Base-by-base conservation (phyloP, 2,329 filamentous ascomycete species). In the Polychaeton citri region DNA sequence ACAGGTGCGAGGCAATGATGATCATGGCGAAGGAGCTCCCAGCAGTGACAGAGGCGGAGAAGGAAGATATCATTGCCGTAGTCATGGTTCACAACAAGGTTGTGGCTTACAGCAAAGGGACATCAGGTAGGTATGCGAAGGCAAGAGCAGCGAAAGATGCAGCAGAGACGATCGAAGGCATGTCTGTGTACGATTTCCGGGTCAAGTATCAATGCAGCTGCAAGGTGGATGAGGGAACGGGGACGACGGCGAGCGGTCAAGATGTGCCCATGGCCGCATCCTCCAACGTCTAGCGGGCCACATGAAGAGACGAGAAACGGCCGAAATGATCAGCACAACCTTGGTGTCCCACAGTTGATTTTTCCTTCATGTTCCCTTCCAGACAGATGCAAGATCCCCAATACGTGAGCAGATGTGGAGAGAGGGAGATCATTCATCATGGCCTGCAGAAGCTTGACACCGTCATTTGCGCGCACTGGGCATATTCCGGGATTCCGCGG, bases 41-140 rank as follows among this genome's bases (percentile, higher is more conserved):
- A 1, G 64, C 64, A 1, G 61, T 73, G 46, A 57, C 70, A 65
- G 45, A 63, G 33, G 41, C 61, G 36, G 51, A 61, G 28, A 43
- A 46, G 33, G 47, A 16, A 12, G 13, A 17, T 12, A 16, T 32
- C 18, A 19, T 32, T 19, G 30, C 79, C 5, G 84, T 74, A 17
- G 68, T 94, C 6, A 67, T 92, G 52, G 69, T 95, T 10, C 88
- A 96, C 51, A 71, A 75, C 9, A 48, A 55, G 20, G 71, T 87
- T 5, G 63, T 83, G 1, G 81, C 66, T 75, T 43, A 72, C 67
- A 1, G 63, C 66, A 21, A 73, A 73, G 1, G 72, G 67, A 44
- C 85, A 76, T 47, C 41, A 34, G 71, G 72, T 0, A 68, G 81
- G 32, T 81, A 86, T 57, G 85, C 83, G 0, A 87, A 86, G 58